phyloP scores from a whole-genome alignment of 208 protist genomes.

The Porcisia deanei region DNA sequence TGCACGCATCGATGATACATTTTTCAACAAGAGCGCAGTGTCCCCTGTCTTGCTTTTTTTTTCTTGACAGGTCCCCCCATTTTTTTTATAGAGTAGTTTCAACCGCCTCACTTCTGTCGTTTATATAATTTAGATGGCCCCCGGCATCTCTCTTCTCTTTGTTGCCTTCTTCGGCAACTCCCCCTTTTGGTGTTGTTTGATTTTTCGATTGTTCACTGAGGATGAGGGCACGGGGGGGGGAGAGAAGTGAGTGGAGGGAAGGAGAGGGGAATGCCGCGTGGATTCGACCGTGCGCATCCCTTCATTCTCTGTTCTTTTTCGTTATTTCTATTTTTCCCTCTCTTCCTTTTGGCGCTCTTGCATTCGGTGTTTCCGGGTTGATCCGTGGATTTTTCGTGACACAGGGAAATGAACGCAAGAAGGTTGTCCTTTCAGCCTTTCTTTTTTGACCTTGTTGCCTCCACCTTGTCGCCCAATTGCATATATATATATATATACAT shows the following conservation, averaged over 20 bases:
- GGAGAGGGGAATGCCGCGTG: background rate
- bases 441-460: background rate
- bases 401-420: no score
- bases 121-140: no score
- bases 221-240: no score
- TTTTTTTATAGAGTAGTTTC: no score
- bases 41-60: background rate
- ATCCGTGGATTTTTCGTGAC: no score
- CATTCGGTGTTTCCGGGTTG: no score
- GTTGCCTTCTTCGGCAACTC: no score
- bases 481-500: background rate
- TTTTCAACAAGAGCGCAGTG: background rate
- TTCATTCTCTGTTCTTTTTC: background rate
- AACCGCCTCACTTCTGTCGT: no score
- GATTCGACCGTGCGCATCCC: background rate
- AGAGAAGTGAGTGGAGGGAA: background rate
- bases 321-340: background rate
- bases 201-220: no score
- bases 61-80: background rate
- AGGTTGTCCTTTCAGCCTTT: background rate
- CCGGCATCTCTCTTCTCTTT: no score
- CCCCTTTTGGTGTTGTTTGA: no score
- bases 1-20: background rate
- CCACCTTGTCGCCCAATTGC: background rate
- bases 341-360: background rate